Evolutionary conservation across 2,329 filamentous ascomycete species (phyloP).

Genomic region (Lasiodiplodia sp.): DNA sequence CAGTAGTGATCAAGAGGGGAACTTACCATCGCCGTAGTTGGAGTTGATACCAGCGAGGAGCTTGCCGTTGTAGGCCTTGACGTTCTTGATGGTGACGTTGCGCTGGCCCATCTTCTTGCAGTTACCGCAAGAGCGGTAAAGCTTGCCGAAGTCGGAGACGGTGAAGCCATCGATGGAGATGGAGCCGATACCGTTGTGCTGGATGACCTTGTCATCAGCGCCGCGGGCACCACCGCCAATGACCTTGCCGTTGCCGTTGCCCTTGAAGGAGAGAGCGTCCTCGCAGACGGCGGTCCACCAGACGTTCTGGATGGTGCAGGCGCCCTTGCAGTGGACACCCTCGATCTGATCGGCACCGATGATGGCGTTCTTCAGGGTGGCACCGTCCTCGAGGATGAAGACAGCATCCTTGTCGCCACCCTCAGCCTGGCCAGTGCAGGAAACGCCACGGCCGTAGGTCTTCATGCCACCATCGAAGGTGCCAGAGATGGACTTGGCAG

Average conservation of each 20-base stretch:
- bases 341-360: slow-evolving; percentile 57
- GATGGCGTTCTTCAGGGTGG: slow-evolving; percentile 57
- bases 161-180: slow-evolving; percentile 43
- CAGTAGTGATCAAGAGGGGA: background rate
- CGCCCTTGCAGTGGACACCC: slow-evolving; percentile 59
- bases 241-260: slow-evolving; percentile 36
- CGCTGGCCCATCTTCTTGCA: slow-evolving; percentile 37
- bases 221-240: slow-evolving; percentile 40
- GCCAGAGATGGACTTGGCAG: slow-evolving; percentile 13
- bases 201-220: slow-evolving; percentile 44
- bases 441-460: slow-evolving; percentile 29
- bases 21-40: slow-evolving; percentile 57
- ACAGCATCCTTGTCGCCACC: slow-evolving; percentile 48
- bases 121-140: slow-evolving; percentile 43
- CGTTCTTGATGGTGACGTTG: slow-evolving; percentile 34
- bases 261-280: slow-evolving; percentile 44
- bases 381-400: slow-evolving; percentile 34
- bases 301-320: slow-evolving; percentile 53
- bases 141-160: slow-evolving; percentile 40
- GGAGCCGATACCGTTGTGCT: slow-evolving; percentile 44
- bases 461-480: slow-evolving; percentile 26
- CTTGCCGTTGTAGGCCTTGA: slow-evolving; percentile 25
- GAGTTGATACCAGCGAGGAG: slow-evolving; percentile 35
- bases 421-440: slow-evolving; percentile 49
- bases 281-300: slow-evolving; percentile 48